Percentiles rank a stretch among this genome's conserved stretches.
These are phyloP conservation scores for Suillus paluster DNA, from an alignment of 768 basidiomycete genomes.

Conservation along the genomic window DNA sequence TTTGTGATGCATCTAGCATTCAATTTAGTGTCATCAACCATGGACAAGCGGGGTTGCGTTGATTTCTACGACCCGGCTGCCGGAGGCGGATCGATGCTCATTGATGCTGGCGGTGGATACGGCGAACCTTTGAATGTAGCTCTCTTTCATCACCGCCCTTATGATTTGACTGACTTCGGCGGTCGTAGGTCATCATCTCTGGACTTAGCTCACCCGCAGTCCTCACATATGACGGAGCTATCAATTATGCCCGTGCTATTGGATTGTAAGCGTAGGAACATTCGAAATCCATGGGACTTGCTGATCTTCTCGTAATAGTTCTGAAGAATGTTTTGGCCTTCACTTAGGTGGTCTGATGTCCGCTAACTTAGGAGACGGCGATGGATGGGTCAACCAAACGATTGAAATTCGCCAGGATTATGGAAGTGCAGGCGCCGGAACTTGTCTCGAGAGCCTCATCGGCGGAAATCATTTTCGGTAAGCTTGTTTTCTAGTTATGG, in stretches of 20 bases:
- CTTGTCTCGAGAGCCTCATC: slow-evolving; percentile 48
- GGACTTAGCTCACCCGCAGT: slow-evolving; percentile 61
- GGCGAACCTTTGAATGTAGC: slow-evolving; percentile 52
- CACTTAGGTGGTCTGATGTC: slow-evolving; percentile 42
- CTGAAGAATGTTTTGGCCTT: slow-evolving; percentile 43
- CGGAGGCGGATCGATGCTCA: slow-evolving; percentile 49
- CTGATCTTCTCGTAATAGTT: slow-evolving; percentile 26
- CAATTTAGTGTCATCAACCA: neutral
- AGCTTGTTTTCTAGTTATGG: neutral
- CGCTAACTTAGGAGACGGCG: slow-evolving; percentile 54
- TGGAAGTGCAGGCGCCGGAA: slow-evolving; percentile 39
- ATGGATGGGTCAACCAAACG: slow-evolving; percentile 48
- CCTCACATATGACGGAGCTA: slow-evolving; percentile 56
- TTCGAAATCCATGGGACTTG: slow-evolving; percentile 3
- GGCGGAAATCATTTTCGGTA: slow-evolving; percentile 57
- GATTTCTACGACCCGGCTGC: slow-evolving; percentile 40
- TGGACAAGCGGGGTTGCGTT: slow-evolving; percentile 9
- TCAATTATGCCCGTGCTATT: slow-evolving; percentile 64
- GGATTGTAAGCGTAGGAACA: slow-evolving; percentile 53
- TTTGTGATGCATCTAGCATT: neutral
- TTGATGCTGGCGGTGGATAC: slow-evolving; percentile 39
- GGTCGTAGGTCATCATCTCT: slow-evolving; percentile 63
- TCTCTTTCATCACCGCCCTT: neutral
- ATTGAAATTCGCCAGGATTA: slow-evolving; percentile 50
- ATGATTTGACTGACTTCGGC: neutral